A percentile compares a stretch with the other conserved stretches of the same genome.
These are phyloP conservation scores for Tolypocladium ovalisporum DNA, from an alignment of 2,329 filamentous ascomycete genomes.

Conservation along the genomic window DNA sequence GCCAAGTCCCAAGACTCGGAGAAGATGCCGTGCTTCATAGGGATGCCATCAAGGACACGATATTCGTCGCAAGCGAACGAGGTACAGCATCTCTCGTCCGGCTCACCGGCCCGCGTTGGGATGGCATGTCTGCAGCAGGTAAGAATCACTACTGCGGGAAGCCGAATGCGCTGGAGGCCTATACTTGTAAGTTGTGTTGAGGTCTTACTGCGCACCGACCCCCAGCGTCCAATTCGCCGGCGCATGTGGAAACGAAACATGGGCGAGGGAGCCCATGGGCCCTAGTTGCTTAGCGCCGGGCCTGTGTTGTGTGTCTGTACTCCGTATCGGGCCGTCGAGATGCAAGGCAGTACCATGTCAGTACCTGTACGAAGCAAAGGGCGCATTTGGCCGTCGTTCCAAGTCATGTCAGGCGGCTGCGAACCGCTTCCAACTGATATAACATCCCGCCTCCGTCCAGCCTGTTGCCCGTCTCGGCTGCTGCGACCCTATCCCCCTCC, in stretches of 20 bases:
- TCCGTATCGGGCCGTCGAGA: background rate
- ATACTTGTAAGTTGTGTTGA: background rate
- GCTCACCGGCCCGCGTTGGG: too few relatives aligned
- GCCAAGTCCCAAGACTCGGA: background rate
- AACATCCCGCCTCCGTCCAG: conserved; percentile 1
- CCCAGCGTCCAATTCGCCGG: too few relatives aligned
- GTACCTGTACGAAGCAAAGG: background rate
- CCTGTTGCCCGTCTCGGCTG: too few relatives aligned
- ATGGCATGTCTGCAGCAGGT: background rate
- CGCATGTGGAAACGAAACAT: background rate
- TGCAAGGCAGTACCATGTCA: background rate
- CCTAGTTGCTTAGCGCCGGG: background rate
- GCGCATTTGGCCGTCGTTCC: background rate
- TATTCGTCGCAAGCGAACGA: background rate
- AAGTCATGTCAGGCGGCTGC: background rate
- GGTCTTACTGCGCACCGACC: background rate
- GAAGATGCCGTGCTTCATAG: background rate
- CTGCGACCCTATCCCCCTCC: background rate
- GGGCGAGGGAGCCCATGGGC: background rate
- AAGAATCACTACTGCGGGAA: background rate
- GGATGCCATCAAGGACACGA: background rate
- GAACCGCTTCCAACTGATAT: background rate
- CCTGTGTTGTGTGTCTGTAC: background rate
- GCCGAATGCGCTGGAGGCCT: background rate
- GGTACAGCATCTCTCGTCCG: background rate